phyloP scores from a whole-genome alignment of 345 rosid species.

The Bruguiera sexangula region DNA sequence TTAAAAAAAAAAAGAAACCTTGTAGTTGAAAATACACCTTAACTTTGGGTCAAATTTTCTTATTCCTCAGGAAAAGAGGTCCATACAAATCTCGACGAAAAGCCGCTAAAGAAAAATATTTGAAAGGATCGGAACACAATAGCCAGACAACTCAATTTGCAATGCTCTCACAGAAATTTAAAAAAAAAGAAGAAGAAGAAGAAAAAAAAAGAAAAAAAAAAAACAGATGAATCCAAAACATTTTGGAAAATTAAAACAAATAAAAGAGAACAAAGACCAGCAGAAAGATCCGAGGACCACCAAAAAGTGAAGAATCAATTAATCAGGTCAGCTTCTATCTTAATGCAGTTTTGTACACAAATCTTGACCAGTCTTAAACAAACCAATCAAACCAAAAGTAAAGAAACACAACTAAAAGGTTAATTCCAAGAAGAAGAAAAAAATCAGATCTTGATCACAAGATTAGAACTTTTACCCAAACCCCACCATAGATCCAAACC shows the following conservation, averaged over 20 bases:
- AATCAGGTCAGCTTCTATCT: conserved; percentile 13
- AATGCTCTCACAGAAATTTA: background rate
- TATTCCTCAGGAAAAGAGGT: background rate
- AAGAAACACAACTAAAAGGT: conserved; percentile 1
- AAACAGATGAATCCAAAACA: background rate
- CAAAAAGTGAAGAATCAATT: conserved; percentile 15
- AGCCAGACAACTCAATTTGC: conserved; percentile 5
- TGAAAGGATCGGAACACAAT: background rate
- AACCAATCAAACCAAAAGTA: conserved; percentile 1
- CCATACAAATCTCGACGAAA: conserved; percentile 10
- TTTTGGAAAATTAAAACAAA: background rate
- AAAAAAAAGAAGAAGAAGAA: background rate
- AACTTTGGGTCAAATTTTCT: background rate
- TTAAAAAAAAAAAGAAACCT: conserved; percentile 6
- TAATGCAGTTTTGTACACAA: conserved; percentile 20
- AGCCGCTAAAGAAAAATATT: background rate
- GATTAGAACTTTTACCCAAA: conserved; percentile 13
- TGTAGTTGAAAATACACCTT: conserved; percentile 6
- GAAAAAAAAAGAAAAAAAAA: background rate
- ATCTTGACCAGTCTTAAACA: conserved; percentile 17
- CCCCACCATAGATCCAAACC: conserved; percentile 41
- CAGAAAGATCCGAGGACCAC: conserved; percentile 30
- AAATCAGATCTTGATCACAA: conserved; percentile 41
- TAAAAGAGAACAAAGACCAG: conserved; percentile 4
- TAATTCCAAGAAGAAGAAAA: conserved; percentile 9